Evolutionary conservation across 768 basidiomycete genomes (phyloP), one percentile per base, ranked within the genome.

Genomic region (Myochromella boudieri): DNA sequence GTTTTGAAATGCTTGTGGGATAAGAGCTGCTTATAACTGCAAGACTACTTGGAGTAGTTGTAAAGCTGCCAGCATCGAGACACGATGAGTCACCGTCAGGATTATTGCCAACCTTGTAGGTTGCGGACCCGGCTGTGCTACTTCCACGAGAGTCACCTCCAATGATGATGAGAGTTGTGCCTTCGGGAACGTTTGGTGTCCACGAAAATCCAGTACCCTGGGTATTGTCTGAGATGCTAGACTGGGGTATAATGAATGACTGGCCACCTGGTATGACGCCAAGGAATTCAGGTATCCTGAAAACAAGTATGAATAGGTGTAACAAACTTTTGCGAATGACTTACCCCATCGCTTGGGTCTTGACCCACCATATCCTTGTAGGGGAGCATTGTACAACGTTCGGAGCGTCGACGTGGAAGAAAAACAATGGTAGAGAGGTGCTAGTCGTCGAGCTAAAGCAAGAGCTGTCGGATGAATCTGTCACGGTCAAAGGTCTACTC

Each of bases 221-320:
- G 0, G 55, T 46, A 0, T 58, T 62, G 27, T 70, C 59, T 8
- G 84, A 77, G 17, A 85, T 60, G 2, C 58, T 24, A 10, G 72
- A 71, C 51, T 74, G 50, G 1, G 85, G 84, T 36, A 91, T 77
- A 5, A 69, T 55, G 60, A 91, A 88, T 0, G 87, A 87, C 42
- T 87, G 69, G 10, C 89, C 89, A 1, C 89, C 90, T 1, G 90
- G 90, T 25, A 91, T 90, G 33, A 89, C 71, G 3, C 87, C 87
- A 20, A 80, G 69, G 60, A 88, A 87, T 26, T 62, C 74, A 14
- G 81, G 74, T 1, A 59, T 78, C 12, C 86, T 86, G 49, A 34
- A 18, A 20, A 25, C 21, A 25, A 6, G 37, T 43, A 38, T 39
- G 20, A 44, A 43, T 49, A 26, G 9, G 32, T 22, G 6, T 27